phyloP scores from a whole-genome alignment of 768 basidiomycete genomes.

The Psilocybe tampanensis region DNA sequence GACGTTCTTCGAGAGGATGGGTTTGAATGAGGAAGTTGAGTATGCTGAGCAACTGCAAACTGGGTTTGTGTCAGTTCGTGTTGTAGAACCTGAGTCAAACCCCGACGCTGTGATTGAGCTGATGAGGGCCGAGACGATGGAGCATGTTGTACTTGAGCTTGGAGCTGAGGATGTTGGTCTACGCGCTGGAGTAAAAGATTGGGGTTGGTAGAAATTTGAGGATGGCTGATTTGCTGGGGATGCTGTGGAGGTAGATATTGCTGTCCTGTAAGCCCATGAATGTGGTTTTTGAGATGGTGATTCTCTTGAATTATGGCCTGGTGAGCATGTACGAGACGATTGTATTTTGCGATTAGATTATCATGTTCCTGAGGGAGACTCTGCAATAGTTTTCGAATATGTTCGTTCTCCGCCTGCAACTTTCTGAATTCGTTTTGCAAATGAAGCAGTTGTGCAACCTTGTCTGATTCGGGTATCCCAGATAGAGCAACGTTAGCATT shows the following conservation, averaged over 20 bases:
- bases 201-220: background rate
- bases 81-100: background rate
- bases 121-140: background rate
- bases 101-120: background rate
- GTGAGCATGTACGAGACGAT: background rate
- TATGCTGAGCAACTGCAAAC: conserved; percentile 3
- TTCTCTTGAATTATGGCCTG: background rate
- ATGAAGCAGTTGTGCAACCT: conserved; percentile 19
- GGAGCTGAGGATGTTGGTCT: background rate
- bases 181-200: background rate
- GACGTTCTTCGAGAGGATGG: conserved; percentile 7
- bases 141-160: background rate
- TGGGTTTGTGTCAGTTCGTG: conserved; percentile 7
- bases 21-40: conserved; percentile 5
- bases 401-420: conserved; percentile 1
- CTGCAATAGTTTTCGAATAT: background rate
- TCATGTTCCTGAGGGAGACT: background rate
- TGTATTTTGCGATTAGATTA: background rate
- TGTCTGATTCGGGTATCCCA: conserved; percentile 19
- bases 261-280: background rate
- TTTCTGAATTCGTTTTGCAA: conserved; percentile 22
- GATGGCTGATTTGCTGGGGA: background rate
- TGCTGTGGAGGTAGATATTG: background rate
- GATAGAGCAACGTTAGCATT: conserved; percentile 20
- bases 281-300: background rate